Base-by-base conservation (phyloP, 2,329 filamentous ascomycete genomes). In the Botryotinia convoluta region DNA sequence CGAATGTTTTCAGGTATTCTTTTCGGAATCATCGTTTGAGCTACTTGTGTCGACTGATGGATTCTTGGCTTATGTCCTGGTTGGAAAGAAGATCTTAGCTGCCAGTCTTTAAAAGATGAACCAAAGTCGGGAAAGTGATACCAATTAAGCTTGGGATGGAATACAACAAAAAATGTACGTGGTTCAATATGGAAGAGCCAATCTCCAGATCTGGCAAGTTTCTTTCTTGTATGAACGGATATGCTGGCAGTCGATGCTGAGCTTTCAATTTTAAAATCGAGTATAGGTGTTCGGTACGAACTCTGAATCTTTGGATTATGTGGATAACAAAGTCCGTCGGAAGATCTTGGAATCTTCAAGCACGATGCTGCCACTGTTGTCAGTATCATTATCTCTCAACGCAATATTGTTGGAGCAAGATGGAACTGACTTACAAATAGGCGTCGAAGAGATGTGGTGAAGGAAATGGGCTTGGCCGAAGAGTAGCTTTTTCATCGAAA, bases 201-300 rank as follows among this genome's bases (percentile, higher is more conserved):
- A 1, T n/a, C 20, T 18, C 37, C 1, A 20, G 51, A n/a, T 16
- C 42, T 35, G 14, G 3, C 12, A 51, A n/a, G 18, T 0, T 0
- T 6, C 6, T 45, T 29, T 12, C 8, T 5, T n/a, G 0, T 29
- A 51, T 48, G 10, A 3, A 22, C 16, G 22, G 22, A 16, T n/a
- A 0, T 3, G 7, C 10, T 48, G 20, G 0, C 3, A 1, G 7
- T 9, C 4, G 7, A 22, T n/a, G 26, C 18, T 4, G 22, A 20
- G 6, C 1, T 35, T 1, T 20, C 7, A 22, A 12, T 2, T 37
- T 12, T 18, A 3, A 1, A 39, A 39, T 12, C 1, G 7, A 4
- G 1, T 67, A 12, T 1, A 10, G 5, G 32, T n/a, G 12, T 48
- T 39, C 12, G 8, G 1, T n/a, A 22, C 29, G 32, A 26, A 4